phyloP scores from a whole-genome alignment of 306 rosid genomes.

The Acmispon strigosus region DNA sequence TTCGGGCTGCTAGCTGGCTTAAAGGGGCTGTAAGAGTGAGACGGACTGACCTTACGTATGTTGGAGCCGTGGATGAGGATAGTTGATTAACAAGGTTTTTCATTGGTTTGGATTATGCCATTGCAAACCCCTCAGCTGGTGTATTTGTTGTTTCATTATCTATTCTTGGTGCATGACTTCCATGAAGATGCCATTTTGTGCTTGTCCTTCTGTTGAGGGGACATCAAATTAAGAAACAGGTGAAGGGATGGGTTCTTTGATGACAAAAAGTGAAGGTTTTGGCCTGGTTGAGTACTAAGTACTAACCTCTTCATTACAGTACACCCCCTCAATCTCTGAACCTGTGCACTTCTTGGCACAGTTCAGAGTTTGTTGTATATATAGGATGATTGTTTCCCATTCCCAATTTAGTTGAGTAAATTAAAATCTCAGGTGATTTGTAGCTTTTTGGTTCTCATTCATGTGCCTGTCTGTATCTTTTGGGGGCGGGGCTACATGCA shows the following conservation, averaged over 20 bases:
- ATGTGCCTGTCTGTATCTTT: neutral
- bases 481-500: no score
- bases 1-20: constrained; percentile 85
- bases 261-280: constrained; percentile 12
- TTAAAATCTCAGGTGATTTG: constrained; percentile 36
- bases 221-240: constrained; percentile 7
- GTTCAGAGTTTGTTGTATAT: constrained; percentile 50
- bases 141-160: constrained; percentile 16
- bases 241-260: constrained; percentile 25
- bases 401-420: constrained; percentile 37
- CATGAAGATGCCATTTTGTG: constrained; percentile 32
- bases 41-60: constrained; percentile 78
- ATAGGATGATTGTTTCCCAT: constrained; percentile 52
- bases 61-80: constrained; percentile 81
- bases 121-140: constrained; percentile 40
- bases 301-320: constrained; percentile 52
- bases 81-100: constrained; percentile 54
- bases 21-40: constrained; percentile 90
- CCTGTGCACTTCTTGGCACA: constrained; percentile 25
- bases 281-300: neutral
- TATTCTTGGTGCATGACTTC: constrained; percentile 31
- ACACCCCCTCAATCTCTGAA: constrained; percentile 13
- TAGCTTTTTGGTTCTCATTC: constrained; percentile 39
- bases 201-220: constrained; percentile 26
- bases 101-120: constrained; percentile 24